These are phyloP conservation scores for Huntiella savannae DNA, from an alignment of 2,329 filamentous ascomycete genomes.

Conservation along the genomic window DNA sequence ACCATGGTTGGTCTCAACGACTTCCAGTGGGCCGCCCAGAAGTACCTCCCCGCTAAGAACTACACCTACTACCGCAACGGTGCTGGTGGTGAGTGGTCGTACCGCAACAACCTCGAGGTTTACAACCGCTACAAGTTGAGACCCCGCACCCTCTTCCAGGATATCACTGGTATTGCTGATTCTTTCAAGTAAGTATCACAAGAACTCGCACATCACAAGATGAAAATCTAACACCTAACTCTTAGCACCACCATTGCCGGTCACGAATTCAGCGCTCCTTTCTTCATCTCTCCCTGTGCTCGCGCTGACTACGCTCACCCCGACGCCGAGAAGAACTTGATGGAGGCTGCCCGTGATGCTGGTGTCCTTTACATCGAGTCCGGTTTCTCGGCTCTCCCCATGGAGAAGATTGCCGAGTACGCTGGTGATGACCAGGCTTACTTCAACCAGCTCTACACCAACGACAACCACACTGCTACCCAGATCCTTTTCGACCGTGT, in stretches of 20 bases:
- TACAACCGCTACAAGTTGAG: constrained; percentile 27
- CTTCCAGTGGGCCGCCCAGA: constrained; percentile 29
- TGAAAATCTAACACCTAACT: constrained; percentile 11
- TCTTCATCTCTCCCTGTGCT: constrained; percentile 30
- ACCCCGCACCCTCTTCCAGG: constrained; percentile 20
- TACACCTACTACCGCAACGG: constrained; percentile 32
- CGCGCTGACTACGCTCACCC: constrained; percentile 24
- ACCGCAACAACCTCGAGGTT: constrained; percentile 32
- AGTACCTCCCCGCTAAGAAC: constrained; percentile 21
- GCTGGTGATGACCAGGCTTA: constrained; percentile 14
- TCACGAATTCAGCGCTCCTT: constrained; percentile 27
- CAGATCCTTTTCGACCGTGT: constrained; percentile 19
- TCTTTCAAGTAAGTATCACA: constrained; percentile 17
- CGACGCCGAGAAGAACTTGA: constrained; percentile 28
- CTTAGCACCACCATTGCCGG: constrained; percentile 24
- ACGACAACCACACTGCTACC: constrained; percentile 18
- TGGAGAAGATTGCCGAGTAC: constrained; percentile 18
- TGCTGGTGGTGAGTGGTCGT: constrained; percentile 30
- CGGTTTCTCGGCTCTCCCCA: constrained; percentile 18
- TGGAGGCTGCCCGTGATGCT: constrained; percentile 24
- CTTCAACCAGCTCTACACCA: constrained; percentile 18
- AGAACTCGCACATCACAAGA: constrained; percentile 13
- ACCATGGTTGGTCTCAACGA: constrained; percentile 27
- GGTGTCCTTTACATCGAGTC: constrained; percentile 27
- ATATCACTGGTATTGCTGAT: constrained; percentile 21